phyloP scores from a whole-genome alignment of 148 eudicot species.

The Mesembryanthemum crystallinum region DNA sequence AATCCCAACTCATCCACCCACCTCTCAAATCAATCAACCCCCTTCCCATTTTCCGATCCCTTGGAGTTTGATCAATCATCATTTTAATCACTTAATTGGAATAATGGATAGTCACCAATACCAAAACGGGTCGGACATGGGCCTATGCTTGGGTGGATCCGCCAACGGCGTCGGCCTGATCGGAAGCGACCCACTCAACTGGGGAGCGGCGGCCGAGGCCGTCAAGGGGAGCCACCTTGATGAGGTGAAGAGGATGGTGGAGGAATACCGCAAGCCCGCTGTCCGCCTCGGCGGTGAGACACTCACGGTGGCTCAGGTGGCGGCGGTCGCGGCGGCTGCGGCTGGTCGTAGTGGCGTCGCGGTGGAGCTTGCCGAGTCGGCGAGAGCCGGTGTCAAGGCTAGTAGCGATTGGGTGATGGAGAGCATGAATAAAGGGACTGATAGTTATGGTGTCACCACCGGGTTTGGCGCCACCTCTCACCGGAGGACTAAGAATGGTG shows the following conservation, averaged over 20 bases:
- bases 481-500: constrained; percentile 76
- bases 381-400: constrained; percentile 65
- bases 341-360: constrained; percentile 23
- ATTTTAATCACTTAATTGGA: not conserved
- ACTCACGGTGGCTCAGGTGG: constrained; percentile 65
- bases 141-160: not conserved
- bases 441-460: constrained; percentile 80
- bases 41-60: too few relatives aligned
- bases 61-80: not conserved
- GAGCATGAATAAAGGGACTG: constrained; percentile 77
- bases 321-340: constrained; percentile 50
- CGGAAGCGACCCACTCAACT: constrained; percentile 58
- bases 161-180: not conserved
- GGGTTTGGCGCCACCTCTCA: constrained; percentile 92
- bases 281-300: constrained; percentile 61
- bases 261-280: constrained; percentile 51
- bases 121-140: constrained; percentile 9
- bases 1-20: too few relatives aligned
- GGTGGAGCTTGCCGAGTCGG: constrained; percentile 61
- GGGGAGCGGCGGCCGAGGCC: constrained; percentile 62
- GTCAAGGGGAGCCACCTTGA: constrained; percentile 67
- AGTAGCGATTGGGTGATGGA: constrained; percentile 97
- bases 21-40: too few relatives aligned
- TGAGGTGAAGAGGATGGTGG: constrained; percentile 79
- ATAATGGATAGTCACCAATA: constrained; percentile 15